These are phyloP conservation scores for Annulohypoxylon maeteangense DNA, from an alignment of 495 filamentous ascomycete species.

Conservation along the genomic window DNA sequence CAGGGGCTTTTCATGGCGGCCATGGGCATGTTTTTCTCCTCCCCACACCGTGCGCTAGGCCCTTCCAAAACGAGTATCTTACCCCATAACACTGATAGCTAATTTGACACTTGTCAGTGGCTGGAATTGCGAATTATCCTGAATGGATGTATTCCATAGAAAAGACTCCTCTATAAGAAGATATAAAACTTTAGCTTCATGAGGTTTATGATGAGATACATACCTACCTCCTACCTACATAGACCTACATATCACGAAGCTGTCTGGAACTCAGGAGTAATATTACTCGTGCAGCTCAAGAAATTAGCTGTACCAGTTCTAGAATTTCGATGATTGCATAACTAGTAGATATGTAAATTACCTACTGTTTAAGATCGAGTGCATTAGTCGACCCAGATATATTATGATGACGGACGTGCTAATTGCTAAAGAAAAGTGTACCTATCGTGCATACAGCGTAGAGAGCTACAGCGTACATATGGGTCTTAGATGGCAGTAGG, in stretches of 20 bases:
- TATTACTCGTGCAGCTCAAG: slow-evolving; percentile 8
- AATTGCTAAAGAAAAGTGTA: not conserved
- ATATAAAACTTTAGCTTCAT: not conserved
- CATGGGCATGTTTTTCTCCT: slow-evolving; percentile 23
- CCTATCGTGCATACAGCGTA: not conserved
- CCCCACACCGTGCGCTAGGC: slow-evolving; percentile 34
- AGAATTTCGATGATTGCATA: slow-evolving; percentile 13
- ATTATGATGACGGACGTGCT: slow-evolving; percentile 5
- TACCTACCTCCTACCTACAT: no score
- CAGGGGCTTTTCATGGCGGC: slow-evolving; percentile 26
- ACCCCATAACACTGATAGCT: not conserved
- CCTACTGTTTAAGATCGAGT: not conserved
- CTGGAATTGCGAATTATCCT: not conserved
- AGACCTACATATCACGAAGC: not conserved
- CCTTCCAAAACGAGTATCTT: slow-evolving; percentile 20
- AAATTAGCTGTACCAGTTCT: slow-evolving; percentile 12
- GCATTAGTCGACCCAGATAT: slow-evolving; percentile 8
- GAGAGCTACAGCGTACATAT: not conserved
- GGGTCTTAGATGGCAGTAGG: slow-evolving; percentile 5
- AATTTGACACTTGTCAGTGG: not conserved
- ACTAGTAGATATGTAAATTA: slow-evolving; percentile 6
- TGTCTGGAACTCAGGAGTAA: not conserved
- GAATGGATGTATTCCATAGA: not conserved
- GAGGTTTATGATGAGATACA: not conserved
- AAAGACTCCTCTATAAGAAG: not conserved